Percentiles rank a stretch among this genome's conserved stretches.
These are phyloP conservation scores for Euphorbia tirucalli DNA, from an alignment of 345 rosid genomes.

Conservation along the genomic window DNA sequence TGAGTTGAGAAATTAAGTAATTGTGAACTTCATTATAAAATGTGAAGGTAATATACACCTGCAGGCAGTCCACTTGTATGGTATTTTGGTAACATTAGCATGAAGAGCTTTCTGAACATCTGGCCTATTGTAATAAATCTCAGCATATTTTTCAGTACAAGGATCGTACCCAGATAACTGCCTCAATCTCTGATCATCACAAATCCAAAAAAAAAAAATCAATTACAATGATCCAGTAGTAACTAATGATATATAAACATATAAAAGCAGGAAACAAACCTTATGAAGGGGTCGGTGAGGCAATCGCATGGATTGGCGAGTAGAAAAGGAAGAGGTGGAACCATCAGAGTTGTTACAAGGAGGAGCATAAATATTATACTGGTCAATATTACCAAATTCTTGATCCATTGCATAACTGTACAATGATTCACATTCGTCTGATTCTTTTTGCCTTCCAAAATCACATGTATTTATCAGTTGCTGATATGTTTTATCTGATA, in stretches of 20 bases:
- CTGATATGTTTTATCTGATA: slow-evolving; percentile 77
- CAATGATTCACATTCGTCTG: slow-evolving; percentile 83
- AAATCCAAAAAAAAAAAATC: not conserved
- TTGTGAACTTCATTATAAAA: too few relatives aligned
- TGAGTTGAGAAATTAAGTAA: too few relatives aligned
- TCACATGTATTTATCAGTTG: slow-evolving; percentile 82
- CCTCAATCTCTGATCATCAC: slow-evolving; percentile 43
- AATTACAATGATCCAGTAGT: not conserved
- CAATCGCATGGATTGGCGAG: slow-evolving; percentile 47
- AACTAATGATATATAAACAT: too few relatives aligned
- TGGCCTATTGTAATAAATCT: slow-evolving; percentile 82
- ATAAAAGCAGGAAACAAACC: slow-evolving; percentile 21
- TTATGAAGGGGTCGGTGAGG: slow-evolving; percentile 60
- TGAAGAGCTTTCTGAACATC: slow-evolving; percentile 91
- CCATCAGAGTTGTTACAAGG: slow-evolving; percentile 90
- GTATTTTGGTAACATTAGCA: slow-evolving; percentile 69
- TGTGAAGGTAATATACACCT: slow-evolving; percentile 38
- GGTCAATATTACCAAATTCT: slow-evolving; percentile 95
- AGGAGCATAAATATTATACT: slow-evolving; percentile 85
- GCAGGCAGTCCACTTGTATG: slow-evolving; percentile 96
- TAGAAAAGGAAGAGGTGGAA: slow-evolving; percentile 25
- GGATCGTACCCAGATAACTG: slow-evolving; percentile 87
- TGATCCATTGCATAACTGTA: slow-evolving; percentile 90
- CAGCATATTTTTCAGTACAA: slow-evolving; percentile 96
- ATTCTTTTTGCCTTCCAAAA: slow-evolving; percentile 71